These are phyloP conservation scores for Paraleonurus japonicus DNA, from an alignment of 257 asterid genomes.

Conservation along the genomic window DNA sequence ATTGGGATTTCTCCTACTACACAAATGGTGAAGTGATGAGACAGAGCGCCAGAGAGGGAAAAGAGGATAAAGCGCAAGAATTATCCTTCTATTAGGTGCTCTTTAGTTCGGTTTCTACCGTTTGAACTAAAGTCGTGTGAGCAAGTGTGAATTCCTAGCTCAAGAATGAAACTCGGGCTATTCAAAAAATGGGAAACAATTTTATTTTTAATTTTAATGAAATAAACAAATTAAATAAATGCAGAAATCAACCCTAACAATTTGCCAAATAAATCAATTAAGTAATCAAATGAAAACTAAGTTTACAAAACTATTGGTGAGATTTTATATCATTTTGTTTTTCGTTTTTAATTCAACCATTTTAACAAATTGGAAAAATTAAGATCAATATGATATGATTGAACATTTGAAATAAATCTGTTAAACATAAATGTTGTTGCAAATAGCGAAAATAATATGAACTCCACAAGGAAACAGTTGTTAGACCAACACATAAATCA, in stretches of 20 bases:
- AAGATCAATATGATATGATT: too few species aligned
- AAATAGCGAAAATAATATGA: neutral
- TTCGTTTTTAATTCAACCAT: neutral
- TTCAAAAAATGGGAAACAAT: neutral
- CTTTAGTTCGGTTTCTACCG: conserved; percentile 31
- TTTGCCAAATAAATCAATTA: neutral
- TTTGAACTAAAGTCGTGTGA: neutral
- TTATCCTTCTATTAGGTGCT: conserved; percentile 13
- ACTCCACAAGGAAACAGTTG: neutral
- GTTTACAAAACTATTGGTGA: neutral
- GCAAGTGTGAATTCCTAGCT: neutral
- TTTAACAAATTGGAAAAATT: too few species aligned
- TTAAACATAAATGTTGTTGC: too few species aligned
- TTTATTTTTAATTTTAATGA: neutral
- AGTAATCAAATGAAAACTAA: neutral
- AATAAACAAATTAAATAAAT: neutral
- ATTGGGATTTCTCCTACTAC: conserved; percentile 19
- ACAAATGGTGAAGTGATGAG: conserved; percentile 3
- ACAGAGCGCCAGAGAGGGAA: conserved; percentile 9
- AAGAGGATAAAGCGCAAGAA: conserved; percentile 35
- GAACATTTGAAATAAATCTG: too few species aligned
- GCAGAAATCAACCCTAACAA: neutral
- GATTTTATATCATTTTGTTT: neutral
- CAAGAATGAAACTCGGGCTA: neutral
- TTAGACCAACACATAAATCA: neutral